These are phyloP conservation scores for Zasmidium cellare DNA, from an alignment of 2,329 filamentous ascomycete genomes.

Conservation along the genomic window DNA sequence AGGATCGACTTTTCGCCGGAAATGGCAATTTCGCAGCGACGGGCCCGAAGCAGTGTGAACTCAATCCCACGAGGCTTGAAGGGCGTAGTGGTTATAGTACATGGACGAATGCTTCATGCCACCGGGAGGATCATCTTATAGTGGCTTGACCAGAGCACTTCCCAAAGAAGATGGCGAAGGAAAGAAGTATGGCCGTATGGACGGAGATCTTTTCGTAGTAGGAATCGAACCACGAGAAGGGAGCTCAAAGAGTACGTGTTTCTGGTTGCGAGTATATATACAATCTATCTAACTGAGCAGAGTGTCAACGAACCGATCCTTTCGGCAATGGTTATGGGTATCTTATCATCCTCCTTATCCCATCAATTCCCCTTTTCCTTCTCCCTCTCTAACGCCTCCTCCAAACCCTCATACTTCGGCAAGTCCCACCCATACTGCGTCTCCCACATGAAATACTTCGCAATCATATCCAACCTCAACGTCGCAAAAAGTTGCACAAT, in stretches of 20 bases:
- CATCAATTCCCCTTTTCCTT: not conserved
- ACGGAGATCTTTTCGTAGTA: no score
- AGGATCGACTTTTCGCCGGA: no score
- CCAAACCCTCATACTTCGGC: constrained; percentile 5
- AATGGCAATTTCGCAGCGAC: not conserved
- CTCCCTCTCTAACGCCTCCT: not conserved
- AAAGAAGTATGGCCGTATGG: no score
- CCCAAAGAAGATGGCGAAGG: no score
- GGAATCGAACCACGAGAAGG: no score
- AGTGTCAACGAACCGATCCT: not conserved
- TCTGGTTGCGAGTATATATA: no score
- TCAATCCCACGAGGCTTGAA: not conserved
- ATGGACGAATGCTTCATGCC: no score
- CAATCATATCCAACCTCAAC: constrained; percentile 14
- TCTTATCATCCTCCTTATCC: not conserved
- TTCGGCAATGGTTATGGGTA: not conserved
- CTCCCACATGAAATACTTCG: constrained; percentile 6
- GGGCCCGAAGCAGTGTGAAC: not conserved
- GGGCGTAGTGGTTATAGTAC: no score
- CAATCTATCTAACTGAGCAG: not conserved
- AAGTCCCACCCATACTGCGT: constrained; percentile 3
- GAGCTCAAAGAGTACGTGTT: no score
- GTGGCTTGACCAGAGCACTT: no score
- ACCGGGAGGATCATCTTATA: no score
- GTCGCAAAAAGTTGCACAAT: constrained; percentile 18